Percentiles rank a stretch among this genome's conserved stretches.
Conservation (phyloP, 2,329 filamentous ascomycete species). For the Colletotrichum truncatum region DNA sequence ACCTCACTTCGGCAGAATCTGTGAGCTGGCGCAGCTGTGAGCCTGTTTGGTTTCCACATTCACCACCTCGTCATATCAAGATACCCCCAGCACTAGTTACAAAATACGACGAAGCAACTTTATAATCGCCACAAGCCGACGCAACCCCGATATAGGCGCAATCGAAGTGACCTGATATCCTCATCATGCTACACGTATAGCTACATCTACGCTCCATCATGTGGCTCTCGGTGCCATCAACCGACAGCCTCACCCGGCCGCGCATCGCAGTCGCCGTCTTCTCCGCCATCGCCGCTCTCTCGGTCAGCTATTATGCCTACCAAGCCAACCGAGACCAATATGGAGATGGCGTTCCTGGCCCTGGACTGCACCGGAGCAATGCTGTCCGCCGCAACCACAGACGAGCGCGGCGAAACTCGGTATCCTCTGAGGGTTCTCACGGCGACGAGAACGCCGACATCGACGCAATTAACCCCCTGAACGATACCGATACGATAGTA, state of each 20-base stretch:
- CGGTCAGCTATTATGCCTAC: conserved; percentile 68
- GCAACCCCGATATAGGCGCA: too few relatives aligned
- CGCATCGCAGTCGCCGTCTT: conserved; percentile 64
- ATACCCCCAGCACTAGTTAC: neutral
- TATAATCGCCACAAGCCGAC: too few relatives aligned
- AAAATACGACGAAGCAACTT: too few relatives aligned
- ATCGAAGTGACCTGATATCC: neutral
- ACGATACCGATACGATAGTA: conserved; percentile 49
- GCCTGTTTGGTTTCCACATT: neutral
- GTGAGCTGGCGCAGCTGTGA: conserved; percentile 14
- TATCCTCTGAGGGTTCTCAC: conserved; percentile 50
- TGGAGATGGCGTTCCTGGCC: conserved; percentile 34
- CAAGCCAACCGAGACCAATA: conserved; percentile 35
- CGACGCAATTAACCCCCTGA: conserved; percentile 38
- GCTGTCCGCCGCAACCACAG: conserved; percentile 65
- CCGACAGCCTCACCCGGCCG: conserved; percentile 64
- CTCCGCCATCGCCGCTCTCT: conserved; percentile 65
- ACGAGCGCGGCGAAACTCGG: conserved; percentile 47
- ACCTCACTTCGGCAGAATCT: neutral
- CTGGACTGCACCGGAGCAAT: conserved; percentile 70
- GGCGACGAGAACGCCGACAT: conserved; percentile 55
- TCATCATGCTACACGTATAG: conserved; percentile 28
- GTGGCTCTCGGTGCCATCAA: conserved; percentile 58
- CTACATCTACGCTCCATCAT: conserved; percentile 40
- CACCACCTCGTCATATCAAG: neutral